These are phyloP conservation scores for Tausonia pullulans DNA, from an alignment of 1,284 basidiomycete species.

Conservation along the genomic window DNA sequence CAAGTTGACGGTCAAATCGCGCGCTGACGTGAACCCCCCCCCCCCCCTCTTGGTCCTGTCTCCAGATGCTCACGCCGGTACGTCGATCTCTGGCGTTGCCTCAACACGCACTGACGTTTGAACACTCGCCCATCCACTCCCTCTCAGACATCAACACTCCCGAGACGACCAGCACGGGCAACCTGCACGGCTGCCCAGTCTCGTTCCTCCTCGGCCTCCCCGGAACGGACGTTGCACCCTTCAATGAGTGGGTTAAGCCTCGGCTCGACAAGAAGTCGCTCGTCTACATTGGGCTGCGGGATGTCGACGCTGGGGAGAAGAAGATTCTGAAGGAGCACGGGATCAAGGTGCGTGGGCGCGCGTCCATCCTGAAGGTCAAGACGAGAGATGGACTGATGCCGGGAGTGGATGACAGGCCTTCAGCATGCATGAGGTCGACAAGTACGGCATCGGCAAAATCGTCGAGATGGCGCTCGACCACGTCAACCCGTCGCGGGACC, in stretches of 20 bases:
- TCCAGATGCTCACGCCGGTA: background rate
- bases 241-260: conserved; percentile 61
- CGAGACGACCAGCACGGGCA: conserved; percentile 75
- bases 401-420: conserved; percentile 38
- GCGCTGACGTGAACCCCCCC: too few relatives aligned
- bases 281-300: conserved; percentile 55
- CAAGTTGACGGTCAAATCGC: background rate
- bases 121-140: conserved; percentile 47
- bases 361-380: background rate
- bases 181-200: conserved; percentile 96
- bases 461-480: conserved; percentile 92
- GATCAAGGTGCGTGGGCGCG: conserved; percentile 53
- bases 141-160: conserved; percentile 93
- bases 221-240: conserved; percentile 47
- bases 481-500: conserved; percentile 70
- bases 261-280: conserved; percentile 58
- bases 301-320: conserved; percentile 85
- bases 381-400: background rate
- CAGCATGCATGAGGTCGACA: conserved; percentile 98
- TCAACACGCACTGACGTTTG: background rate
- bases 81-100: background rate
- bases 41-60: background rate
- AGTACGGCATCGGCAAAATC: conserved; percentile 87
- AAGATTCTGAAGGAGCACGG: conserved; percentile 71
- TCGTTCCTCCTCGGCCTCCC: conserved; percentile 79